These are phyloP conservation scores for Acanthamoeba triangularis DNA, from an alignment of 208 protist species.

Conservation along the genomic window DNA sequence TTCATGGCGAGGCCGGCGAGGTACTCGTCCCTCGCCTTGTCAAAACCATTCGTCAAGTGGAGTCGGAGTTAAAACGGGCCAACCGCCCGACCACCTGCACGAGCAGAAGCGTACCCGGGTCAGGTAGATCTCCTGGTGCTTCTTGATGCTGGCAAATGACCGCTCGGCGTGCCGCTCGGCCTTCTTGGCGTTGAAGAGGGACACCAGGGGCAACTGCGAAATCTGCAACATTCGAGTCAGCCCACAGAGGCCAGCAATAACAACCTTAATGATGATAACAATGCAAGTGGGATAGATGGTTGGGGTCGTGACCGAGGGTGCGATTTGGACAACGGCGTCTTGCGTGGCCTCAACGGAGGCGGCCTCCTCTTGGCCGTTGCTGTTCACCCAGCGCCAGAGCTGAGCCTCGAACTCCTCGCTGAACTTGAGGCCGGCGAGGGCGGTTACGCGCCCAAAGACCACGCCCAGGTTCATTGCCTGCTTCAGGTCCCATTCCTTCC, in stretches of 20 bases:
- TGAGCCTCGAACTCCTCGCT: constrained; percentile 35
- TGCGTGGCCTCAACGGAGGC: not conserved
- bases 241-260: not conserved
- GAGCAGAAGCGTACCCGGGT: not conserved
- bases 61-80: no score
- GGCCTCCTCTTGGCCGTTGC: not conserved
- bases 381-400: constrained; percentile 35
- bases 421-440: constrained; percentile 22
- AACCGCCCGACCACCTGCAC: no score
- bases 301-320: not conserved
- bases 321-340: not conserved
- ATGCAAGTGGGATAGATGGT: not conserved
- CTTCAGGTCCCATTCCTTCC: not conserved
- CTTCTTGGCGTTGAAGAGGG: constrained; percentile 67
- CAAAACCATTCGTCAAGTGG: no score
- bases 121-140: constrained; percentile 45
- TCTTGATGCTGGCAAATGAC: constrained; percentile 66
- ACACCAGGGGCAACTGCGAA: constrained; percentile 61
- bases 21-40: constrained; percentile 70
- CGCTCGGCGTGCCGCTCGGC: constrained; percentile 45
- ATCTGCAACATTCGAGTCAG: not conserved
- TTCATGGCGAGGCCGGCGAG: constrained; percentile 58
- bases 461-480: constrained; percentile 3
- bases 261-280: not conserved
- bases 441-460: constrained; percentile 53